phyloP scores from a whole-genome alignment of 768 basidiomycete genomes.

The Hydnomerulius pinastri region DNA sequence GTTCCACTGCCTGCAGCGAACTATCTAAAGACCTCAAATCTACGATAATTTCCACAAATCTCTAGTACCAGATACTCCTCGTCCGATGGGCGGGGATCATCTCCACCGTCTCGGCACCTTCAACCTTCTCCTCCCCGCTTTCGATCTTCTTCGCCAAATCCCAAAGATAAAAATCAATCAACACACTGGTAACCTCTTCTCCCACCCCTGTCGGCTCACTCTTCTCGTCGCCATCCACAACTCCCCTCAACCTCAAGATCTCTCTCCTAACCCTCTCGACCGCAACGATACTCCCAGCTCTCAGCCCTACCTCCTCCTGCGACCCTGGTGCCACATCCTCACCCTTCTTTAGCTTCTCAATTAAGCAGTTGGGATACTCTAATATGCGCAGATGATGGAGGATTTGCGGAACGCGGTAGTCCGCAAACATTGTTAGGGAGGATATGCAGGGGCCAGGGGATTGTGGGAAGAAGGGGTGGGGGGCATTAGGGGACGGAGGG shows the following conservation, averaged over 20 bases:
- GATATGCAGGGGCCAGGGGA: constrained; percentile 57
- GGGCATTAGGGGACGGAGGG: constrained; percentile 44
- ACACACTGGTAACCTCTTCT: constrained; percentile 61
- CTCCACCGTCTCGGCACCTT: constrained; percentile 55
- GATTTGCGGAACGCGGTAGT: constrained; percentile 91
- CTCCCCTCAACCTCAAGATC: constrained; percentile 40
- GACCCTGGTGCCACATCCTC: constrained; percentile 54
- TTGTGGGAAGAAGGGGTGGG: constrained; percentile 77
- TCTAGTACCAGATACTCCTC: constrained; percentile 84
- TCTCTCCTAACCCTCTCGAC: constrained; percentile 73
- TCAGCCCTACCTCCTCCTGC: constrained; percentile 73
- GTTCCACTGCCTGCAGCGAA: no score
- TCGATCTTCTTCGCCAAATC: constrained; percentile 81
- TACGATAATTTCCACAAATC: background rate
- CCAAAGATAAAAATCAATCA: constrained; percentile 93
- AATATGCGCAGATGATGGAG: constrained; percentile 81
- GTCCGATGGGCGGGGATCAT: constrained; percentile 77
- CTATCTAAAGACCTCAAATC: no score
- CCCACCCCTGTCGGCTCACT: constrained; percentile 12
- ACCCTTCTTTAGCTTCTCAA: constrained; percentile 48
- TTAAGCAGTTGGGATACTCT: constrained; percentile 64
- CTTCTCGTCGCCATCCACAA: constrained; percentile 27
- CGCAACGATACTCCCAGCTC: constrained; percentile 77
- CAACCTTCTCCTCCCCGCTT: constrained; percentile 55
- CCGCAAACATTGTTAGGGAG: constrained; percentile 90